Evolutionary conservation across 352 stramenopile species (phyloP), one percentile per base, ranked within the genome.

Genomic region (Phytophthora brassicae): DNA sequence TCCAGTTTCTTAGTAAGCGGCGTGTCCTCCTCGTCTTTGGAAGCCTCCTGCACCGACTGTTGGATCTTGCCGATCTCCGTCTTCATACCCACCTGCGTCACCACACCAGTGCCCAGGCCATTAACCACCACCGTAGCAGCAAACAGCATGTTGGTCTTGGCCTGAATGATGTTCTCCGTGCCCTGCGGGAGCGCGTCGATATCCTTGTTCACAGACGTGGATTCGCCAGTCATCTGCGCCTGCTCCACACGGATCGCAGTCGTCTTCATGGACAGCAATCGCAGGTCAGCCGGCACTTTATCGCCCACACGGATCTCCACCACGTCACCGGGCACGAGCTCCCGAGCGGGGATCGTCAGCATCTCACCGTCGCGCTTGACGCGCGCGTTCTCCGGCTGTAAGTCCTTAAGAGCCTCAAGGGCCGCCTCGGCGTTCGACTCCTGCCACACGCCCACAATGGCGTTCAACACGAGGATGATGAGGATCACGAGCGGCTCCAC

Each of bases 41-140:
- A 94, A 8, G 96, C 96, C 48, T 97, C 84, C 51, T 96, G 91
- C 19, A 98, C 82, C n/a, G 76, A 90, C 57, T 89, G 74, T 68
- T 97, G 87, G 58, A 99, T 98, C 81, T 99, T 99, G 23, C 98
- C 98, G 59, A 99, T 99, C 79, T 99, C 97, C 7, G 97, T 99
- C 70, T 92, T 77, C 96, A 99, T 98, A 31, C 97, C 97, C 20
- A 98, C 98, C 42, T 95, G 75, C 8, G 96, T 97, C 9, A 99
- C 96, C 9, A 99, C 77, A 22, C 93, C 97, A 13, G 82, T 74
- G 20, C 90, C 96, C 54, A 96, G 86, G 5, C 98, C 98, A 56
- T 97, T 93, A 4, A 98, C 98, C n/a, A 99, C 89, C 13, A 99
- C 96, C 0, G 97, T 99, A 13, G 97, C 95, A 13, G 93, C 89